Evolutionary conservation across 1,284 basidiomycete genomes (phyloP).

Genomic region (Rhodotorula mucilaginosa): DNA sequence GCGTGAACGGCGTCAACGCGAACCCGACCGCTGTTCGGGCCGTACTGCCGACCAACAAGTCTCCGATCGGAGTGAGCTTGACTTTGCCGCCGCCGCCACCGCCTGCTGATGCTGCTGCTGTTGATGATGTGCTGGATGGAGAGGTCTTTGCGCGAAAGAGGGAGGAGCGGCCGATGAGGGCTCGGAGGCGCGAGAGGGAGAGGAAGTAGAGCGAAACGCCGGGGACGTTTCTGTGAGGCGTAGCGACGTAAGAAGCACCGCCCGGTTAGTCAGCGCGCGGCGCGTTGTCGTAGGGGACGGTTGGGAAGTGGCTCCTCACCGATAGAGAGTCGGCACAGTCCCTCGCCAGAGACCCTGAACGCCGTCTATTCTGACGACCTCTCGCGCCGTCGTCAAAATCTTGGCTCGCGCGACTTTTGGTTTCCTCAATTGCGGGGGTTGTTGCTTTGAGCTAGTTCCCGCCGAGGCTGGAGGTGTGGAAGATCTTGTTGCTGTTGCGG

Average conservation of each 20-base stretch:
- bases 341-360: conserved; percentile 65
- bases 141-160: conserved; percentile 15
- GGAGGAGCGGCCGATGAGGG: conserved; percentile 48
- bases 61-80: conserved; percentile 58
- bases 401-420: conserved; percentile 3
- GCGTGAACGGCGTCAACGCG: conserved; percentile 85
- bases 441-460: not conserved
- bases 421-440: not conserved
- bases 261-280: no score
- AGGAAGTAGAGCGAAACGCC: conserved; percentile 93
- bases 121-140: conserved; percentile 2
- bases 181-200: conserved; percentile 72
- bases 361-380: conserved; percentile 52
- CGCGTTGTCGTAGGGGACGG: no score
- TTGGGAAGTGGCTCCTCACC: conserved; percentile 52
- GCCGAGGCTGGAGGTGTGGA: not conserved
- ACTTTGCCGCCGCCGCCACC: conserved; percentile 12
- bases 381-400: conserved; percentile 38
- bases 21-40: conserved; percentile 83
- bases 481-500: not conserved
- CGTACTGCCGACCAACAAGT: conserved; percentile 83
- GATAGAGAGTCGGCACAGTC: conserved; percentile 71
- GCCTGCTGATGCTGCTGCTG: not conserved
- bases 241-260: no score
- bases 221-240: conserved; percentile 71